These are phyloP conservation scores for Dendrobium huoshanense DNA, from an alignment of 106 monocot genomes.

Conservation along the genomic window DNA sequence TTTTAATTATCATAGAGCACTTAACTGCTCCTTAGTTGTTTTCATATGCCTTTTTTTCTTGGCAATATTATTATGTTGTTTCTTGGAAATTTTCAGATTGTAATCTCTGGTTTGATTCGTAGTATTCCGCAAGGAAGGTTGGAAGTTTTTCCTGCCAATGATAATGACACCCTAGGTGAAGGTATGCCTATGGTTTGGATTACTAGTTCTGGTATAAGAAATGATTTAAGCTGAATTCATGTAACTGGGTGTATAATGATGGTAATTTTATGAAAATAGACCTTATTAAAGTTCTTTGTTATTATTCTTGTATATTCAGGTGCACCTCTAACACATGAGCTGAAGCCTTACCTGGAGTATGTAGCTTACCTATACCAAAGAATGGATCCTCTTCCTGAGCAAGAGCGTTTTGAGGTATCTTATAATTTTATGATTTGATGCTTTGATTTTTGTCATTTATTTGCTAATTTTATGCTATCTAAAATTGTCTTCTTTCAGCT, in stretches of 20 bases:
- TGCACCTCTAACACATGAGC: constrained; percentile 28
- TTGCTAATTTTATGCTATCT: not conserved
- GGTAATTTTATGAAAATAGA: not conserved
- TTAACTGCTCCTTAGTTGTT: not conserved
- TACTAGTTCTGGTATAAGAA: not conserved
- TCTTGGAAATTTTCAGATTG: constrained; percentile 33
- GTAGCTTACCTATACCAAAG: constrained; percentile 75
- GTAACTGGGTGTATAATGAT: not conserved
- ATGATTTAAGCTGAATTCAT: not conserved
- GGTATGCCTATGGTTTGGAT: constrained; percentile 22
- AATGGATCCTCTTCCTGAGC: constrained; percentile 91
- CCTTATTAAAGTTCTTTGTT: not conserved
- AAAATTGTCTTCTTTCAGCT: constrained; percentile 30
- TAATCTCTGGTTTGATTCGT: constrained; percentile 75
- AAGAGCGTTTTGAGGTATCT: constrained; percentile 91
- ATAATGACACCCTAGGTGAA: constrained; percentile 31
- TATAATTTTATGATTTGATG: not conserved
- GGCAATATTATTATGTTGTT: not conserved
- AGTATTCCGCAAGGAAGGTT: constrained; percentile 35
- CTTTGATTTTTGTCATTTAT: constrained; percentile 9
- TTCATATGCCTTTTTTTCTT: not conserved
- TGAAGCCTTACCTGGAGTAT: constrained; percentile 83
- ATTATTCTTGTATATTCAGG: constrained; percentile 24
- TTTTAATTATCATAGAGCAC: not conserved
- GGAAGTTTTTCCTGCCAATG: constrained; percentile 9